phyloP scores from a whole-genome alignment of 177 flowering plant genomes.

The Vitis hybrid region DNA sequence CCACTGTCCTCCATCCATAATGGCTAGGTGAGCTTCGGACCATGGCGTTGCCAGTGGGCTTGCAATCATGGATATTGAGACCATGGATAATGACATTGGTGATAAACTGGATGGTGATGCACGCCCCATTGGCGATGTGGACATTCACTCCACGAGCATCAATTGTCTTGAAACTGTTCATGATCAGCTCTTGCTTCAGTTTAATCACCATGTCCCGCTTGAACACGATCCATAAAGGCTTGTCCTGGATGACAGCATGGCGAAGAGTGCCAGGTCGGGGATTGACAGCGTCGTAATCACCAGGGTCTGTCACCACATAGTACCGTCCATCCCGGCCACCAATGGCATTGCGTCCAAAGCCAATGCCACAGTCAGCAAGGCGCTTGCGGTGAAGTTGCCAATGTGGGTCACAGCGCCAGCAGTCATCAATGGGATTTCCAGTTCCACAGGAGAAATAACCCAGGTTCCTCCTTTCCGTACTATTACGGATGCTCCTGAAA shows the following conservation, averaged over 20 bases:
- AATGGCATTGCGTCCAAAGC: slow-evolving; percentile 86
- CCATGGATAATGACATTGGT: slow-evolving; percentile 86
- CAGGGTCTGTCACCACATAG: slow-evolving; percentile 76
- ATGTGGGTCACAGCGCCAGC: slow-evolving; percentile 76
- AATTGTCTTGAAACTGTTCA: slow-evolving; percentile 91
- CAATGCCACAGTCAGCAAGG: slow-evolving; percentile 86
- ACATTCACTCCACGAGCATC: slow-evolving; percentile 79
- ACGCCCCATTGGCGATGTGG: slow-evolving; percentile 80
- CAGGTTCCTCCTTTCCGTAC: slow-evolving; percentile 65
- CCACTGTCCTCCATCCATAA: slow-evolving; percentile 82
- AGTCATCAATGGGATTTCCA: slow-evolving; percentile 87
- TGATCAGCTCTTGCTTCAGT: slow-evolving; percentile 74
- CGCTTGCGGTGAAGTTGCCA: slow-evolving; percentile 65
- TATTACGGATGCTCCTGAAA: slow-evolving; percentile 63
- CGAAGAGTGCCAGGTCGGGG: slow-evolving; percentile 85
- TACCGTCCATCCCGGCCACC: slow-evolving; percentile 82
- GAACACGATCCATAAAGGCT: slow-evolving; percentile 87
- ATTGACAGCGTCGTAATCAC: slow-evolving; percentile 72
- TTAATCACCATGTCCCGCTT: slow-evolving; percentile 84
- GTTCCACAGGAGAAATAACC: slow-evolving; percentile 79
- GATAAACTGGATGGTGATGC: slow-evolving; percentile 71
- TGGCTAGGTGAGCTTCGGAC: slow-evolving; percentile 83
- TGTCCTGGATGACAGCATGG: slow-evolving; percentile 80
- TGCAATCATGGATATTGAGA: slow-evolving; percentile 76
- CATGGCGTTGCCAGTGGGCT: slow-evolving; percentile 88